Evolutionary conservation across 2,329 filamentous ascomycete species (phyloP).

Genomic region (Talaromyces funiculosus): DNA sequence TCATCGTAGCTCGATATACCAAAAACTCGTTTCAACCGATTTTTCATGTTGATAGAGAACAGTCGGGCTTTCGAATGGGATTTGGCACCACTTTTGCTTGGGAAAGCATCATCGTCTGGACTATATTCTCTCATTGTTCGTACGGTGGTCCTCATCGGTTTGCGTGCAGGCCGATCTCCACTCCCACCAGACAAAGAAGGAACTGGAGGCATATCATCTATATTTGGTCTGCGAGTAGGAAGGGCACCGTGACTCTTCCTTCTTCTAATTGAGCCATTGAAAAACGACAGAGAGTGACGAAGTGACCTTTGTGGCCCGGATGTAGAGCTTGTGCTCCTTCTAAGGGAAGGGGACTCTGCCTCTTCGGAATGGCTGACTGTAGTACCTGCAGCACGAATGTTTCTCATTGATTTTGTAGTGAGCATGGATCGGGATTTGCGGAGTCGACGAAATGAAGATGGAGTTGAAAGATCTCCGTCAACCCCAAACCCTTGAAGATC

Average conservation of each 20-base stretch:
- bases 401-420: conserved; percentile 35
- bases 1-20: conserved; percentile 26
- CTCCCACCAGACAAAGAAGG: conserved; percentile 19
- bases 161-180: conserved; percentile 27
- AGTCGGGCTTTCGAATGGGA: conserved; percentile 28
- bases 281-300: conserved; percentile 40
- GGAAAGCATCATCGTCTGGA: conserved; percentile 14
- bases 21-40: conserved; percentile 37
- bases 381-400: conserved; percentile 22
- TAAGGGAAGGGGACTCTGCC: conserved; percentile 9
- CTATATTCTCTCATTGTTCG: conserved; percentile 24
- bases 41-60: conserved; percentile 40
- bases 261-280: conserved; percentile 25
- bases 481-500: conserved; percentile 32
- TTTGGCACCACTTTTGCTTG: conserved; percentile 5
- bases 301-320: conserved; percentile 23
- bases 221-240: background rate
- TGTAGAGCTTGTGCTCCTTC: conserved; percentile 6
- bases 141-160: conserved; percentile 34
- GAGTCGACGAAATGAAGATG: conserved; percentile 44
- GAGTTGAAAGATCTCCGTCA: conserved; percentile 31
- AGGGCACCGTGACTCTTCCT: conserved; percentile 33
- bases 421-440: conserved; percentile 47
- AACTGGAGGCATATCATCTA: background rate
- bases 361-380: conserved; percentile 18